Evolutionary conservation across 768 basidiomycete species (phyloP).

Genomic region (Glaciozyma antarctica): DNA sequence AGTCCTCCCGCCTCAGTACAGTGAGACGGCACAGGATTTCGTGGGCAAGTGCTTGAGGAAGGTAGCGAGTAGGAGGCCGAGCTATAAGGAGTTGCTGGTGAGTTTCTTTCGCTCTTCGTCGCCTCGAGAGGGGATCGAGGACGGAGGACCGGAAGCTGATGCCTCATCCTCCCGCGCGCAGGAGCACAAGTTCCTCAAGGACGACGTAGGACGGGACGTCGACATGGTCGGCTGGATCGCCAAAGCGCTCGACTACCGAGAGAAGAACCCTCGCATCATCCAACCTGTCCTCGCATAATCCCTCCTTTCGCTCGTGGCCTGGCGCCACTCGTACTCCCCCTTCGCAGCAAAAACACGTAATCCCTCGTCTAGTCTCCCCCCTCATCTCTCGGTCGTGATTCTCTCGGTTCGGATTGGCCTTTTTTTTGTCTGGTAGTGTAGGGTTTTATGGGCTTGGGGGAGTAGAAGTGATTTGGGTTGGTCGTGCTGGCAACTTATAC

Average conservation of each 20-base stretch:
- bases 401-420: too few relatives aligned
- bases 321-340: too few relatives aligned
- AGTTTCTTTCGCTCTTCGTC: constrained; percentile 32
- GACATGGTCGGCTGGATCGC: constrained; percentile 81
- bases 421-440: too few relatives aligned
- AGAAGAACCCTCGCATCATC: constrained; percentile 13
- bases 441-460: too few relatives aligned
- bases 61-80: constrained; percentile 65
- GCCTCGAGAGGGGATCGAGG: background rate
- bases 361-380: too few relatives aligned
- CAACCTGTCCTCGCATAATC: background rate
- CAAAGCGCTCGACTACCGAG: constrained; percentile 32
- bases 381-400: too few relatives aligned
- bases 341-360: too few relatives aligned
- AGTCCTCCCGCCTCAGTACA: constrained; percentile 63
- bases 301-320: background rate
- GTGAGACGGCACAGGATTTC: constrained; percentile 66
- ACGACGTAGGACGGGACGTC: constrained; percentile 54
- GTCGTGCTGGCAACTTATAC: too few relatives aligned
- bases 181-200: constrained; percentile 69
- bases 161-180: constrained; percentile 32
- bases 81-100: constrained; percentile 70
- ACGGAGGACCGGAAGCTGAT: too few relatives aligned
- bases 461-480: too few relatives aligned
- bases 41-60: constrained; percentile 71